Base-by-base conservation (phyloP, 2,329 filamentous ascomycete species). In the Trichoderma simmonsii region DNA sequence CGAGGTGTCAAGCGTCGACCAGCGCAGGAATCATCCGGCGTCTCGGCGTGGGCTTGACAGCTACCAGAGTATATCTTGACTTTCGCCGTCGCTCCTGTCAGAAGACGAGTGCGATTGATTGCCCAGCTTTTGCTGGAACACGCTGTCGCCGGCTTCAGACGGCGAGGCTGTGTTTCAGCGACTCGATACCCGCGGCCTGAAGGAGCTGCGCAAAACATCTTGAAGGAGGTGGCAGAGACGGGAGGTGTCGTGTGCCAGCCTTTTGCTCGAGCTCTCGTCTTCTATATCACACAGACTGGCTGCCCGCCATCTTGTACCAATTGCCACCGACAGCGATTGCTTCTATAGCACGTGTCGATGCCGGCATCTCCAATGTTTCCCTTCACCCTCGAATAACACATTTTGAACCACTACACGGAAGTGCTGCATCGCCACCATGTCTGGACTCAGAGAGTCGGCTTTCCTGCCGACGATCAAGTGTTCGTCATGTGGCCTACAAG, bases 401-500 rank as follows among this genome's bases (percentile, higher is more conserved):
- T 43, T 26, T 26, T 43, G 36, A 61, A 61, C 48, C 24, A 67
- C 36, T 39, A 32, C 63, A 67, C 62, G 43, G 57, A 61, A 66
- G 39, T n/a, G 24, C 36, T 73, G 73, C 57, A 72, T 34, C 39
- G 39, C 56, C 78, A 82, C 74, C 74, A 88, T 88, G 86, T 82
- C 84, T 59, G 80, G 83, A 74, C 85, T 85, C 77, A 86, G 90
- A 78, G 87, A 90, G 80, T 91, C 89, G 80, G 87, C 88, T 81
- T 89, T 95, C 75, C 85, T 96, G 84, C 93, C 94, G 78, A 90
- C 90, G 28, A 93, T 97, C 82, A 97, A 95, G 86, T 97, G 94
- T 82, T 97, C 94, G 68, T 90, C 87, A 83, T 97, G 94, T 80
- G 89, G 90, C 54, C 82, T 85, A 54, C 89, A 95, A 77, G 93